Percentiles rank a stretch among this genome's conserved stretches.
Evolutionary conservation across 768 basidiomycete species (phyloP).

Genomic region (Phanerochaete carnosa): DNA sequence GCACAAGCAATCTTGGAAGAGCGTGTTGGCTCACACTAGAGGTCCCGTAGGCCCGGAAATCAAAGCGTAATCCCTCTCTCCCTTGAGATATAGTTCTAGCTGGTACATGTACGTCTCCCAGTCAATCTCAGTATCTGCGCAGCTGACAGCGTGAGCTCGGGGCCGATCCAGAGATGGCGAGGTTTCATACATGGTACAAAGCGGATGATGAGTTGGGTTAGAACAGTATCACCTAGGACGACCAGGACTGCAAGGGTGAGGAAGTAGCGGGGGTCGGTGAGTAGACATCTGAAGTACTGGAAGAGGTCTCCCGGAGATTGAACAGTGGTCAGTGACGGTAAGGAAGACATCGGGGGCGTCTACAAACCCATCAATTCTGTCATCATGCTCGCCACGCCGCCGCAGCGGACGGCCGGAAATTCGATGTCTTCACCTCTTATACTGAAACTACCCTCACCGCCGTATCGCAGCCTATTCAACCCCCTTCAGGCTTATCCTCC

Average conservation of each 20-base stretch:
- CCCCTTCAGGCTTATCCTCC: too few species aligned
- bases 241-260: slow-evolving; percentile 63
- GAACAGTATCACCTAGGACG: slow-evolving; percentile 68
- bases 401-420: neutral
- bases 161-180: neutral
- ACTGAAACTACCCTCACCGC: neutral
- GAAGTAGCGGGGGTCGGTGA: slow-evolving; percentile 60
- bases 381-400: neutral
- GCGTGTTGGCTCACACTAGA: slow-evolving; percentile 62
- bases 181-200: slow-evolving; percentile 74
- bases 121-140: slow-evolving; percentile 95
- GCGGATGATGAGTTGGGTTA: slow-evolving; percentile 78
- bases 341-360: slow-evolving; percentile 6
- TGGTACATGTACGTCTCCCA: slow-evolving; percentile 97
- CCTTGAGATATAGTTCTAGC: slow-evolving; percentile 69
- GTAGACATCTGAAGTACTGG: slow-evolving; percentile 27
- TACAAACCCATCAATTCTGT: neutral
- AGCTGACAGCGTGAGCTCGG: slow-evolving; percentile 11
- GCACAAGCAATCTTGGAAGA: neutral
- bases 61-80: slow-evolving; percentile 77
- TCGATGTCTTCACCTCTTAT: neutral
- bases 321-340: slow-evolving; percentile 8
- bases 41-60: slow-evolving; percentile 92
- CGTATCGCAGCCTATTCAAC: neutral
- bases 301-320: slow-evolving; percentile 11